Evolutionary conservation across 495 filamentous ascomycete species (phyloP).

Genomic region (Daldinia vernicosa): DNA sequence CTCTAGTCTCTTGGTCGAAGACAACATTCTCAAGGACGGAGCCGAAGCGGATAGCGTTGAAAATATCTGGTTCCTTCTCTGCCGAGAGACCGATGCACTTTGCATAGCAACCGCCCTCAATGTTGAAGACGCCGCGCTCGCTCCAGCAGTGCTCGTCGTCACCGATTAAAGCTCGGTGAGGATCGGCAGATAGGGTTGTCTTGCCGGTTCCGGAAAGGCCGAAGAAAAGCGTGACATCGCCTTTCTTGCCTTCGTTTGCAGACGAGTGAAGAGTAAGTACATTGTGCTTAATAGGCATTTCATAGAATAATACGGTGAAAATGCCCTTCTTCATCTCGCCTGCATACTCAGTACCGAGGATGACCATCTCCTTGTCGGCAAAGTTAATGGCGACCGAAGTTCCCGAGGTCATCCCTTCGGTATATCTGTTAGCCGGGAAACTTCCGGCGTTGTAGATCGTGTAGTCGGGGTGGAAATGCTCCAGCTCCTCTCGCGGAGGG

Average conservation of each 20-base stretch:
- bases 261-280: constrained; percentile 97
- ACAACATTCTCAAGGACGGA: constrained; percentile 99
- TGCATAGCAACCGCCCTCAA: constrained; percentile 99
- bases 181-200: constrained; percentile 96
- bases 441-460: constrained; percentile 99
- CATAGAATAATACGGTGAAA: constrained; percentile 99
- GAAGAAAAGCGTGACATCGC: constrained; percentile 98
- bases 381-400: constrained; percentile 86
- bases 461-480: constrained; percentile 98
- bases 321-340: constrained; percentile 99
- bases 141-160: constrained; percentile 99
- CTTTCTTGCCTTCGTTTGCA: constrained; percentile 85
- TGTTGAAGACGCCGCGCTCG: constrained; percentile 97
- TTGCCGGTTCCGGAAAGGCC: constrained; percentile 98
- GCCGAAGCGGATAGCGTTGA: constrained; percentile 93
- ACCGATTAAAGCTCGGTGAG: constrained; percentile 94
- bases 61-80: constrained; percentile 99
- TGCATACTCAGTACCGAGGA: constrained; percentile 98
- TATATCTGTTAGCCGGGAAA: constrained; percentile 98
- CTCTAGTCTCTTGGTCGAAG: constrained; percentile 88
- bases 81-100: constrained; percentile 98
- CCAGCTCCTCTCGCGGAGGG: constrained; percentile 85
- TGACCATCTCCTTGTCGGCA: constrained; percentile 87
- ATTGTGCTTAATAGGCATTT: constrained; percentile 99
- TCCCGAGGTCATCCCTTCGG: constrained; percentile 96